Conservation (phyloP, 2,329 filamentous ascomycete genomes). For the Cytospora piceicola region DNA sequence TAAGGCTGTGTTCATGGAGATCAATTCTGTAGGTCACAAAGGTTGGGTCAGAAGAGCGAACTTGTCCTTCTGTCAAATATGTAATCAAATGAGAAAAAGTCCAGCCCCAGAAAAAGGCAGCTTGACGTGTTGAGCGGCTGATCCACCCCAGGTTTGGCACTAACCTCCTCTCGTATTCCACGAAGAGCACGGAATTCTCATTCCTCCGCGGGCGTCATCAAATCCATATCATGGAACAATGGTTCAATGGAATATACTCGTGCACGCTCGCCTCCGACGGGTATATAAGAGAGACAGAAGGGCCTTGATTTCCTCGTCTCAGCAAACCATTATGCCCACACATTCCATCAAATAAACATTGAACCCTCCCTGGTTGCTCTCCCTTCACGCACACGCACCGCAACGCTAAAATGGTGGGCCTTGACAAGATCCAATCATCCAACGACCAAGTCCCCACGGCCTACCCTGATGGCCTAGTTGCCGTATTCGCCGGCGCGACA, state of each 20-base stretch:
- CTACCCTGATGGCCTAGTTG: conserved; percentile 42
- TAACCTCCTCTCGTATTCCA: conserved; percentile 13
- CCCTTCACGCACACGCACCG: not conserved
- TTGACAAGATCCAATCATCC: conserved; percentile 39
- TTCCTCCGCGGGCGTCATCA: not conserved
- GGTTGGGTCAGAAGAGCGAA: no score
- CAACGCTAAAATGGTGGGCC: conserved; percentile 6
- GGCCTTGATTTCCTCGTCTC: no score
- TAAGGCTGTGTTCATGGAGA: no score
- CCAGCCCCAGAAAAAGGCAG: no score
- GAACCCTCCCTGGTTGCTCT: not conserved
- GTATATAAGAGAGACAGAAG: no score
- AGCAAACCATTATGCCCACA: not conserved
- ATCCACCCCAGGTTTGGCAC: not conserved
- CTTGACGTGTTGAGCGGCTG: not conserved
- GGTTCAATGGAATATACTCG: not conserved
- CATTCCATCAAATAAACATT: not conserved
- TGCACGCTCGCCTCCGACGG: not conserved
- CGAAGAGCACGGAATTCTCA: not conserved
- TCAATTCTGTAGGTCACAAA: no score
- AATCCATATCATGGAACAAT: no score
- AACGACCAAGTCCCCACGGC: conserved; percentile 41
- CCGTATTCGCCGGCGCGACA: conserved; percentile 58
- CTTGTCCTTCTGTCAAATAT: no score
- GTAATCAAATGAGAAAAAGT: no score